Percentiles rank a stretch among this genome's conserved stretches.
phyloP scores from a whole-genome alignment of 495 filamentous ascomycete species.

The Podospora sp. region DNA sequence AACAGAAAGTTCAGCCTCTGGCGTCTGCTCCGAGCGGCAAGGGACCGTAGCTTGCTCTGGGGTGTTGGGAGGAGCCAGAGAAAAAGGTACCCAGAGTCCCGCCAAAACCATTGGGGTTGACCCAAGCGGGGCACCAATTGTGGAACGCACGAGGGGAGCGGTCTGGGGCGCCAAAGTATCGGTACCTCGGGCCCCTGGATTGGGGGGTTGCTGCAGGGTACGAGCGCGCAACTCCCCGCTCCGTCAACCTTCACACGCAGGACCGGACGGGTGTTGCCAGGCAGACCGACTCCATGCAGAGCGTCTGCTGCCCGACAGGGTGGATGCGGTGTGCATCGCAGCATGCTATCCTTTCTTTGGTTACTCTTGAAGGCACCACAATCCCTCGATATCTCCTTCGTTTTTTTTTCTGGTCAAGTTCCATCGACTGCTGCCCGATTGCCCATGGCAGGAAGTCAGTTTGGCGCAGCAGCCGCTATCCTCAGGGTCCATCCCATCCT shows the following conservation, averaged over 20 bases:
- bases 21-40: constrained; percentile 11
- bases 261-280: constrained; percentile 2
- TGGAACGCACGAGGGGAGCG: constrained; percentile 26
- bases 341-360: not conserved
- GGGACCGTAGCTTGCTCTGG: constrained; percentile 18
- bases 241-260: not conserved
- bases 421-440: constrained; percentile 9
- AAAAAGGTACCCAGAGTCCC: constrained; percentile 34
- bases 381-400: not conserved
- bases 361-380: not conserved
- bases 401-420: not conserved
- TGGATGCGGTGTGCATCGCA: constrained; percentile 9
- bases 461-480: constrained; percentile 12
- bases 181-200: constrained; percentile 32
- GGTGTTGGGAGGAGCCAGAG: constrained; percentile 26
- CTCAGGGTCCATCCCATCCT: not conserved
- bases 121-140: constrained; percentile 30
- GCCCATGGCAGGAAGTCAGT: not conserved
- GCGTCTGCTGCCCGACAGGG: not conserved
- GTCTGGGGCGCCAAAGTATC: constrained; percentile 36
- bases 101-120: constrained; percentile 40
- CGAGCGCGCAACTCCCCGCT: not conserved
- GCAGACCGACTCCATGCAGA: not conserved
- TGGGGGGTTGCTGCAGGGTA: constrained; percentile 13
- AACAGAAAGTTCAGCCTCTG: constrained; percentile 24